phyloP scores from a whole-genome alignment of 2,329 filamentous ascomycete genomes.

The Berkeleyomyces rouxiae region DNA sequence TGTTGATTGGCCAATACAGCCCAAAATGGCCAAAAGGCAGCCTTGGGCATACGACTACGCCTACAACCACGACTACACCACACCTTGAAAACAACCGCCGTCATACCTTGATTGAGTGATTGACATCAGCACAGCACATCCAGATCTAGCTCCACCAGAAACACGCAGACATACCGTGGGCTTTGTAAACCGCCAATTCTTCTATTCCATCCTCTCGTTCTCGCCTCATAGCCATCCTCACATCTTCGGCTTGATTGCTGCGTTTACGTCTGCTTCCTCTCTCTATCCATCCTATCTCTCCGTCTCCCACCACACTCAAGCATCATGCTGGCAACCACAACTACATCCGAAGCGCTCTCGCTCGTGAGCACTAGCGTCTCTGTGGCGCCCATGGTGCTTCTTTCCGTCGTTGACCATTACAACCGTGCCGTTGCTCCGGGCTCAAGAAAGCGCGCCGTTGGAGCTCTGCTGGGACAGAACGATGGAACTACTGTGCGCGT shows the following conservation, averaged over 20 bases:
- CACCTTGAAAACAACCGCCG: conserved; percentile 12
- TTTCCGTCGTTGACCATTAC: conserved; percentile 97
- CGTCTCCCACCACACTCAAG: background rate
- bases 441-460: conserved; percentile 73
- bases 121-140: background rate
- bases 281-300: background rate
- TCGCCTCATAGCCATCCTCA: too few species aligned
- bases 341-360: conserved; percentile 88
- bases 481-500: conserved; percentile 91
- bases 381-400: conserved; percentile 90
- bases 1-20: conserved; percentile 6
- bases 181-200: too few species aligned
- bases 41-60: conserved; percentile 16
- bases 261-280: background rate
- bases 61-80: conserved; percentile 8
- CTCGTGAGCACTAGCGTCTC: conserved; percentile 91
- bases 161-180: too few species aligned
- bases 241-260: too few species aligned
- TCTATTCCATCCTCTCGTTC: too few species aligned
- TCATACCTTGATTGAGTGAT: background rate
- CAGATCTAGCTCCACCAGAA: background rate
- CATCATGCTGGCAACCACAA: conserved; percentile 59
- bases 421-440: conserved; percentile 81
- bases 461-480: conserved; percentile 87
- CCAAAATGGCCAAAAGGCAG: conserved; percentile 17